A percentile compares a stretch with the other conserved stretches of the same genome.
Evolutionary conservation across 495 filamentous ascomycete species (phyloP).

Genomic region (Poronia punctata): DNA sequence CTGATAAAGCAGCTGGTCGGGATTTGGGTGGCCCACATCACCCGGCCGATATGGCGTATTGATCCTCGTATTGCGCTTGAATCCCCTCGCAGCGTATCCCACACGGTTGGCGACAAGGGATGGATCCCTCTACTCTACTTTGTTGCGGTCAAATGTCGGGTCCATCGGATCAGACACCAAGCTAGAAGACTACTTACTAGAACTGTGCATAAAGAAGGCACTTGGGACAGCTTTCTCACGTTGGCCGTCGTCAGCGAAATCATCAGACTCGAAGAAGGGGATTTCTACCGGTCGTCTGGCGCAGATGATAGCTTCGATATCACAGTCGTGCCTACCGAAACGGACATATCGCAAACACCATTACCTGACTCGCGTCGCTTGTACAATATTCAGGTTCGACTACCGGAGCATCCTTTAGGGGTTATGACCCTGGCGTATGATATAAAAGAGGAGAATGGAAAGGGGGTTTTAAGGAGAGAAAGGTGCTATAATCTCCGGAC

Average conservation of each 20-base stretch:
- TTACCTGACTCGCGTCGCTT: background rate
- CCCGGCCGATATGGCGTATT: slow-evolving; percentile 4
- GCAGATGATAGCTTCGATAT: slow-evolving; percentile 7
- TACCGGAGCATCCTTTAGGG: slow-evolving; percentile 9
- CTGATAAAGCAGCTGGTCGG: slow-evolving; percentile 27
- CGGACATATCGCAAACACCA: background rate
- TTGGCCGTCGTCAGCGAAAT: slow-evolving; percentile 24
- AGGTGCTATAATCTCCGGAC: slow-evolving; percentile 4
- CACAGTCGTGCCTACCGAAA: background rate
- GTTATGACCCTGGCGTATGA: slow-evolving; percentile 10
- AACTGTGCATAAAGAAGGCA: slow-evolving; percentile 43
- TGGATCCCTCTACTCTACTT: slow-evolving; percentile 48
- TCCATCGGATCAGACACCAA: slow-evolving; percentile 34
- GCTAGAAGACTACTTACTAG: slow-evolving; percentile 36
- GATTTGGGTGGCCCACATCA: slow-evolving; percentile 18
- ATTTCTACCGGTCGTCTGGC: slow-evolving; percentile 16
- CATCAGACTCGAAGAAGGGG: slow-evolving; percentile 33
- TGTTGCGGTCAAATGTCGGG: slow-evolving; percentile 51
- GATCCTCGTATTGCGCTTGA: slow-evolving; percentile 1
- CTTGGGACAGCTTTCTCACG: slow-evolving; percentile 34
- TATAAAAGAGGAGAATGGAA: background rate
- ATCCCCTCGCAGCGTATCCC: slow-evolving; percentile 13
- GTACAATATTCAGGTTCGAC: slow-evolving; percentile 8
- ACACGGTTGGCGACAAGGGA: slow-evolving; percentile 40
- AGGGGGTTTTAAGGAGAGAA: background rate